These are phyloP conservation scores for Rhizomucor pusillus DNA, from an alignment of 371 early-diverging fungal genomes.

Conservation along the genomic window DNA sequence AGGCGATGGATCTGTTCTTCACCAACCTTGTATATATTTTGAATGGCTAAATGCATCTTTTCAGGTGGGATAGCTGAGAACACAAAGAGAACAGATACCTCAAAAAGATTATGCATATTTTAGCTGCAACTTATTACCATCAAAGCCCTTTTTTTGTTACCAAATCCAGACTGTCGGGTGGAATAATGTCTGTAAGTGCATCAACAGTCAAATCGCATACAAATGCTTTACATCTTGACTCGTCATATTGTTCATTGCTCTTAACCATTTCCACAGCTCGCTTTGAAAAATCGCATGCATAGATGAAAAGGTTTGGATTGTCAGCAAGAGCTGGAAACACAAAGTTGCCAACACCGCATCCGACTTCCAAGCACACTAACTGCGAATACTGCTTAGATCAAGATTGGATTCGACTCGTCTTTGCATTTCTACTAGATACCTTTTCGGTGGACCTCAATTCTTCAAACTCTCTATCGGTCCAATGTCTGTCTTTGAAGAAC, in stretches of 20 bases:
- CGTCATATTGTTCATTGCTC: constrained; percentile 57
- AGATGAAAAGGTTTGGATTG: constrained; percentile 69
- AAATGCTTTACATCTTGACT: constrained; percentile 74
- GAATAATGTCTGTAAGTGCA: constrained; percentile 57
- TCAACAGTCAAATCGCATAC: constrained; percentile 80
- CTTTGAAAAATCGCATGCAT: constrained; percentile 84
- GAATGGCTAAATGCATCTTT: constrained; percentile 64
- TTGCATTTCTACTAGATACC: constrained; percentile 5
- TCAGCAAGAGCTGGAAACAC: constrained; percentile 84
- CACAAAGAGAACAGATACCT: constrained; percentile 78
- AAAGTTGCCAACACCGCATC: constrained; percentile 98
- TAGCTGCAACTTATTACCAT: neutral
- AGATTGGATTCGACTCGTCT: neutral
- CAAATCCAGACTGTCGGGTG: constrained; percentile 68
- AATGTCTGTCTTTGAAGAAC: constrained; percentile 90
- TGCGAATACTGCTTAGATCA: constrained; percentile 5
- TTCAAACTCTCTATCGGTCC: constrained; percentile 95
- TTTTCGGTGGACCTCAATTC: constrained; percentile 55
- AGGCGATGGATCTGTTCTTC: too few relatives aligned
- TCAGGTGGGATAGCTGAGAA: constrained; percentile 87
- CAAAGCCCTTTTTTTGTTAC: constrained; percentile 21
- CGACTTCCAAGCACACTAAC: constrained; percentile 68
- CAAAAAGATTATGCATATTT: neutral
- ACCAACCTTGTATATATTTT: constrained; percentile 52
- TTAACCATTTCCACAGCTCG: constrained; percentile 80